Conservation (phyloP, 139 green algal genomes). For the Closterium sp. region DNA sequence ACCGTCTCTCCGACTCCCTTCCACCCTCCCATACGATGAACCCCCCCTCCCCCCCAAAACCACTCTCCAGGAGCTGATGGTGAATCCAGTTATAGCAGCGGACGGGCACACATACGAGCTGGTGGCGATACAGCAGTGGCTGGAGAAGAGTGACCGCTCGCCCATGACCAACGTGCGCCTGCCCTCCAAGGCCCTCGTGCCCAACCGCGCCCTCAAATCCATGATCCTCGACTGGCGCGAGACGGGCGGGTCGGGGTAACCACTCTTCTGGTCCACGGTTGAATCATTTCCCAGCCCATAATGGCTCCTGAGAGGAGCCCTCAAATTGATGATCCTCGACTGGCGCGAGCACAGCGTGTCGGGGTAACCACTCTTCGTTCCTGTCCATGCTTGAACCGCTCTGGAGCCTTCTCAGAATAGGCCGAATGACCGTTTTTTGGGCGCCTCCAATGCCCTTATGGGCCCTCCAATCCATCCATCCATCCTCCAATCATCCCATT, state of each 20-base stretch:
- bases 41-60: not conserved
- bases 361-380: not conserved
- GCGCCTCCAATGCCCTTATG: no score
- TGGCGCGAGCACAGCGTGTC: no score
- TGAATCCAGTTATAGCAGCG: constrained; percentile 41
- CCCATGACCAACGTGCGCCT: constrained; percentile 50
- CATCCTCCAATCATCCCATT: no score
- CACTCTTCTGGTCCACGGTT: not conserved
- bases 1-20: no score
- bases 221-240: constrained; percentile 44
- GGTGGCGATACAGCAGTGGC: constrained; percentile 34
- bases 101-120: constrained; percentile 50
- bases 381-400: not conserved
- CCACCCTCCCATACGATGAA: no score
- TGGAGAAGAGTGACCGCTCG: constrained; percentile 30
- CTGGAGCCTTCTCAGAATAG: not conserved
- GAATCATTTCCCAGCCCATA: not conserved
- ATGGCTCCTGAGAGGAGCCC: no score
- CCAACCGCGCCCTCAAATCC: constrained; percentile 35
- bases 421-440: not conserved
- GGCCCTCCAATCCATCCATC: no score
- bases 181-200: constrained; percentile 36
- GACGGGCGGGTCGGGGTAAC: not conserved
- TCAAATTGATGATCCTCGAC: no score
- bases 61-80: constrained; percentile 47